These are phyloP conservation scores for Rhizophagus sp. DNA, from an alignment of 192 early-diverging fungal genomes.

Conservation along the genomic window DNA sequence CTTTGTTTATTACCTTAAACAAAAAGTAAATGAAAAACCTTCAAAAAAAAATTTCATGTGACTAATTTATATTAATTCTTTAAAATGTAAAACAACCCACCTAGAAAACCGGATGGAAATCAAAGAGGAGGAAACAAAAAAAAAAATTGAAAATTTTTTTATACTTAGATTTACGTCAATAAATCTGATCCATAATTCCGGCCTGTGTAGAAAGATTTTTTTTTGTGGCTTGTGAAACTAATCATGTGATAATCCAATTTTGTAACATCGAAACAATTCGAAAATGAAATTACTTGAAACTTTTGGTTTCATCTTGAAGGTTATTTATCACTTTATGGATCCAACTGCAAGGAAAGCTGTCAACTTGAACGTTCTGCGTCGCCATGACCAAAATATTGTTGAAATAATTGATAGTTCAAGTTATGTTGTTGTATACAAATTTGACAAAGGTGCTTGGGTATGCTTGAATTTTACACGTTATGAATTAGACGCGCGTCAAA, in stretches of 20 bases:
- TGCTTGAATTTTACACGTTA: conserved; percentile 24
- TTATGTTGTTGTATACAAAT: conserved; percentile 89
- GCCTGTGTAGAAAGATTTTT: no score
- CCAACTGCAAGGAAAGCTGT: conserved; percentile 60
- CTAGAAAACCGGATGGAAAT: no score
- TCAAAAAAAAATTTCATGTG: no score
- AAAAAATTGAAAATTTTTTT: no score
- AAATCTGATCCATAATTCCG: no score
- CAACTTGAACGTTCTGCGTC: conserved; percentile 81
- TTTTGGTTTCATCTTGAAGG: neutral
- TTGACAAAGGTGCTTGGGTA: conserved; percentile 85
- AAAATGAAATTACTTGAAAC: neutral
- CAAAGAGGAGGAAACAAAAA: no score
- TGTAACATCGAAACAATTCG: neutral
- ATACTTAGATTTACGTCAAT: no score
- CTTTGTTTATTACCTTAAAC: no score
- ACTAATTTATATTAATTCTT: no score
- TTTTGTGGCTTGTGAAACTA: neutral
- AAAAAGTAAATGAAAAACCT: no score
- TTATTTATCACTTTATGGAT: conserved; percentile 51
- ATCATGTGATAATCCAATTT: neutral
- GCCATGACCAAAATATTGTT: conserved; percentile 77
- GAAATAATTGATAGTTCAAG: conserved; percentile 82
- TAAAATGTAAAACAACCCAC: no score
- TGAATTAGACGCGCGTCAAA: neutral